Conservation (phyloP, 1,139 yeast species). For the Geotrichum phurueaensis region DNA sequence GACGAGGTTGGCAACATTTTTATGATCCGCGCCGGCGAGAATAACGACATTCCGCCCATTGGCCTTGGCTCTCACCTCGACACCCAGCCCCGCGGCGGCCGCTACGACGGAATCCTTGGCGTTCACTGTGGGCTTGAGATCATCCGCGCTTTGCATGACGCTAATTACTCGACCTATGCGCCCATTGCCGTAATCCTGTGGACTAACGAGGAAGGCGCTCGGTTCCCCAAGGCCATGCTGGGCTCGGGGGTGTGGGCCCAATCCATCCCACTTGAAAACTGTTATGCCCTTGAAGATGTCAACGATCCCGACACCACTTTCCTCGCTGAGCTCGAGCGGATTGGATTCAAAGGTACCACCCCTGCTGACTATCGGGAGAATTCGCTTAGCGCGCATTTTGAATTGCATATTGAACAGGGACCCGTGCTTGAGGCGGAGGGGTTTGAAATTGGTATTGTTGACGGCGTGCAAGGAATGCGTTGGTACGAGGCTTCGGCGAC, state of each 20-base stretch:
- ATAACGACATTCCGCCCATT: slow-evolving; percentile 46
- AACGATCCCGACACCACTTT: slow-evolving; percentile 46
- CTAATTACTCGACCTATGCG: slow-evolving; percentile 50
- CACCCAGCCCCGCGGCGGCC: slow-evolving; percentile 75
- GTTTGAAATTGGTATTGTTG: slow-evolving; percentile 57
- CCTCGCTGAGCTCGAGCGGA: slow-evolving; percentile 50
- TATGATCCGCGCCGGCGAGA: slow-evolving; percentile 55
- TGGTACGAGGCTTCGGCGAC: slow-evolving; percentile 53
- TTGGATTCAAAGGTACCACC: slow-evolving; percentile 53
- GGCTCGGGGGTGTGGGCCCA: slow-evolving; percentile 67
- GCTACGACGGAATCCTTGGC: slow-evolving; percentile 68
- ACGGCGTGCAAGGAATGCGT: slow-evolving; percentile 60
- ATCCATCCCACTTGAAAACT: slow-evolving; percentile 42
- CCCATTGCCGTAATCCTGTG: slow-evolving; percentile 63
- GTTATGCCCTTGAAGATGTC: slow-evolving; percentile 48
- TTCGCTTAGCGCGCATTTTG: slow-evolving; percentile 65
- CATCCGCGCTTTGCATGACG: slow-evolving; percentile 56
- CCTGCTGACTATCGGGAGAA: slow-evolving; percentile 46
- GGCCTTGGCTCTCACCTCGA: slow-evolving; percentile 71
- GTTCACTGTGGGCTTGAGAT: slow-evolving; percentile 64
- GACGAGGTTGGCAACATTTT: slow-evolving; percentile 66
- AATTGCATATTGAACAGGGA: slow-evolving; percentile 72
- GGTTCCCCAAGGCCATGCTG: slow-evolving; percentile 63
- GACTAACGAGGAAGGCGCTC: slow-evolving; percentile 77
- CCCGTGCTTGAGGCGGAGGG: slow-evolving; percentile 55